phyloP scores from a whole-genome alignment of 164 flowering plant species.

The Vitis rotundifolia region DNA sequence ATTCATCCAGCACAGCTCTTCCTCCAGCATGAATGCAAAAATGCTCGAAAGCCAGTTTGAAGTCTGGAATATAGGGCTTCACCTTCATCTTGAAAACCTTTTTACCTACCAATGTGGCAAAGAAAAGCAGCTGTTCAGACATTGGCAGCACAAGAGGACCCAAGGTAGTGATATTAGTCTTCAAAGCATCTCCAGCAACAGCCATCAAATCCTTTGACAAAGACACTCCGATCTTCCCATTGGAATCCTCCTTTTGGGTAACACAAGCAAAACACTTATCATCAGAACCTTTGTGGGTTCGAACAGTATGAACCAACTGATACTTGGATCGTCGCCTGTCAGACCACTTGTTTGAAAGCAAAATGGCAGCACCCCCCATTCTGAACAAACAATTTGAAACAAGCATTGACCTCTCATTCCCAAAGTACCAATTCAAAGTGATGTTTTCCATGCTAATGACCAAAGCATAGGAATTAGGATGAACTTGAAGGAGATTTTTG shows the following conservation, averaged over 20 bases:
- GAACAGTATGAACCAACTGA: slow-evolving; percentile 66
- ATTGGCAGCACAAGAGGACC: slow-evolving; percentile 88
- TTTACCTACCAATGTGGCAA: slow-evolving; percentile 64
- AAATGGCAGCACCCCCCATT: slow-evolving; percentile 82
- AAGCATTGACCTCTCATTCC: slow-evolving; percentile 83
- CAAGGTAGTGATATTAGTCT: slow-evolving; percentile 82
- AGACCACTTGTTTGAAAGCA: slow-evolving; percentile 69
- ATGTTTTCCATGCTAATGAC: slow-evolving; percentile 80
- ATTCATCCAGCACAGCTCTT: slow-evolving; percentile 82
- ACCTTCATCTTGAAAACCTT: slow-evolving; percentile 77
- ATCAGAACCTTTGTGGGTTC: slow-evolving; percentile 82
- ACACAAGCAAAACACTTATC: slow-evolving; percentile 80
- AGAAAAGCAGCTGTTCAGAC: slow-evolving; percentile 79
- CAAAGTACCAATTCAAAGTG: slow-evolving; percentile 80
- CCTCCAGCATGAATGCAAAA: slow-evolving; percentile 96
- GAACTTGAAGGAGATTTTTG: slow-evolving; percentile 74
- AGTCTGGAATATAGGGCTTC: slow-evolving; percentile 86
- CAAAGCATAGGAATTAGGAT: slow-evolving; percentile 78
- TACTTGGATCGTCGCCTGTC: slow-evolving; percentile 70
- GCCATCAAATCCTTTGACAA: slow-evolving; percentile 87
- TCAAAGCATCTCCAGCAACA: slow-evolving; percentile 86
- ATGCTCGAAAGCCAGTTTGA: slow-evolving; percentile 84
- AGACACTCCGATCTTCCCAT: slow-evolving; percentile 68
- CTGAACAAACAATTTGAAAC: slow-evolving; percentile 82
- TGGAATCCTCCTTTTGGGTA: slow-evolving; percentile 64